Evolutionary conservation across 2,329 filamentous ascomycete genomes (phyloP).

Genomic region (Orbilia oligospora): DNA sequence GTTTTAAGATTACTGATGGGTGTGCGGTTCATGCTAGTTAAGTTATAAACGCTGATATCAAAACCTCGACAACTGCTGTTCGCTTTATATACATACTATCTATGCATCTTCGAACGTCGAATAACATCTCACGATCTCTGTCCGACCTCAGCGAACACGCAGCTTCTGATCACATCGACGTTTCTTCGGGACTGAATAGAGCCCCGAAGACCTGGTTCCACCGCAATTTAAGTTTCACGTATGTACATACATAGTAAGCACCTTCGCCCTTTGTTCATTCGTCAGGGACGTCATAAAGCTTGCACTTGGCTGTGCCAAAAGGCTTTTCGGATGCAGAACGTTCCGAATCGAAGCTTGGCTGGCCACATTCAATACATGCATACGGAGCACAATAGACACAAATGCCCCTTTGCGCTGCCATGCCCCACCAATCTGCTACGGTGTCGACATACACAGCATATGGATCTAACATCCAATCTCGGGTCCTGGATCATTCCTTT

Average conservation of each 20-base stretch:
- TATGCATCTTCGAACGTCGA: too few relatives aligned
- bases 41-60: too few relatives aligned
- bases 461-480: conserved; percentile 39
- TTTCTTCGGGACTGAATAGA: conserved; percentile 1
- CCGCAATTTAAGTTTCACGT: conserved; percentile 1
- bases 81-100: too few relatives aligned
- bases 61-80: too few relatives aligned
- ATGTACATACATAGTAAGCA: neutral
- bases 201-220: conserved; percentile 16
- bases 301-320: conserved; percentile 5
- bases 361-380: neutral
- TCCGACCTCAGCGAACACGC: neutral
- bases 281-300: conserved; percentile 6
- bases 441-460: neutral
- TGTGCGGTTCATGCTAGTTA: conserved; percentile 13
- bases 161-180: neutral
- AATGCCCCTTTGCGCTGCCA: conserved; percentile 10
- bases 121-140: conserved; percentile 10
- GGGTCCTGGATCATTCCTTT: conserved; percentile 30
- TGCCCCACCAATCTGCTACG: conserved; percentile 29
- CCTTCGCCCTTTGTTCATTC: conserved; percentile 1
- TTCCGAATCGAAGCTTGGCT: conserved; percentile 52
- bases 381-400: neutral
- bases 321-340: conserved; percentile 38
- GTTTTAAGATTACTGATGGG: conserved; percentile 29